Evolutionary conservation across 768 basidiomycete species (phyloP).

Genomic region (Porphyrellus cyaneotinctus): DNA sequence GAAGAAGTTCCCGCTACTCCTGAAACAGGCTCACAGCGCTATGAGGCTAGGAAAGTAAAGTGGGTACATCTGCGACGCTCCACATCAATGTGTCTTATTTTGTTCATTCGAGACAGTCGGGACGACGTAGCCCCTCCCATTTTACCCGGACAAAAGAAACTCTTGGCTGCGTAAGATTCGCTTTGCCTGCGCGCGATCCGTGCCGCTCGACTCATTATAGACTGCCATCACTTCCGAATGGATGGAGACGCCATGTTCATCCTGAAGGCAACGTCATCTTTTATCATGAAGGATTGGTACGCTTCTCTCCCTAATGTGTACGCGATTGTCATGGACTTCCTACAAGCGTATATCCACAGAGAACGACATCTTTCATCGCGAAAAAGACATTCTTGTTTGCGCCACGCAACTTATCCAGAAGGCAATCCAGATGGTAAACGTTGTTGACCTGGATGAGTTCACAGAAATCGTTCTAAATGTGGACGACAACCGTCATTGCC

Average conservation of each 20-base stretch:
- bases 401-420: constrained; percentile 6
- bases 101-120: neutral
- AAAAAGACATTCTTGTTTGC: neutral
- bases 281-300: constrained; percentile 11
- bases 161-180: constrained; percentile 9
- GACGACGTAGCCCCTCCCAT: neutral
- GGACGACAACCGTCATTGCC: neutral
- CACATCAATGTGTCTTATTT: neutral
- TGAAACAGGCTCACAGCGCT: constrained; percentile 10
- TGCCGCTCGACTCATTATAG: neutral
- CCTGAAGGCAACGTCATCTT: constrained; percentile 13
- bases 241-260: constrained; percentile 12
- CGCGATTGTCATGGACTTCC: neutral
- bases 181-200: neutral
- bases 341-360: constrained; percentile 18
- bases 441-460: constrained; percentile 5
- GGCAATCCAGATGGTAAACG: neutral
- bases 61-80: neutral
- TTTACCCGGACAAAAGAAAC: constrained; percentile 4
- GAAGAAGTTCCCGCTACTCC: constrained; percentile 1
- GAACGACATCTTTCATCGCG: neutral
- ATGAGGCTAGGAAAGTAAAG: constrained; percentile 1
- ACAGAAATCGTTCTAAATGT: constrained; percentile 13
- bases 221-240: neutral
- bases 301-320: neutral